A percentile compares a stretch with the other conserved stretches of the same genome.
Evolutionary conservation across 2,329 filamentous ascomycete genomes (phyloP).

Genomic region (Thelonectria blattea): DNA sequence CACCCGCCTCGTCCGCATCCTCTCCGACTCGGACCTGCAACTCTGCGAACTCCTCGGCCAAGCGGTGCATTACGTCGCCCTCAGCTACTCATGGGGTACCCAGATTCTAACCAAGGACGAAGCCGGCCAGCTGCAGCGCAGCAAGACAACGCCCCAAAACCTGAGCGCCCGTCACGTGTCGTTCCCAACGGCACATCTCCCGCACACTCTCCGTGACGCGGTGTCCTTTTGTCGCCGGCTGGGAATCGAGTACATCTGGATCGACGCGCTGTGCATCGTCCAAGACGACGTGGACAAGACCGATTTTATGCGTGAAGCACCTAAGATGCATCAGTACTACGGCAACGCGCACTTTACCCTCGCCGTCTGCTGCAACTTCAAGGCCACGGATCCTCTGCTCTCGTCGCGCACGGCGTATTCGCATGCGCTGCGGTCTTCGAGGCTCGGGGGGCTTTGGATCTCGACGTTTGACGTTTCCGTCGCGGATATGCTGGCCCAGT

Average conservation of each 20-base stretch:
- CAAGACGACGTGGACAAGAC: not conserved
- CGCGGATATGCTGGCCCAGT: not conserved
- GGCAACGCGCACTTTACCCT: slow-evolving; percentile 12
- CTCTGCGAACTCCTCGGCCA: not conserved
- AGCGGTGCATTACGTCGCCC: not conserved
- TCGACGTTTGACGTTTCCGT: not conserved
- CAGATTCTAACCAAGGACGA: not conserved
- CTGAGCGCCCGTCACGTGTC: not conserved
- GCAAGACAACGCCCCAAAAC: slow-evolving; percentile 4
- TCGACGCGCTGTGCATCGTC: slow-evolving; percentile 7
- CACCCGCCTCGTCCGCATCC: slow-evolving; percentile 6
- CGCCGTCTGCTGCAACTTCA: slow-evolving; percentile 8
- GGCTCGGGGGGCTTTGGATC: slow-evolving; percentile 8
- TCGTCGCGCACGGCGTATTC: not conserved
- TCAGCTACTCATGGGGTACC: slow-evolving; percentile 13
- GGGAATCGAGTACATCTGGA: slow-evolving; percentile 1
- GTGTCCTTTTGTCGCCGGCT: not conserved
- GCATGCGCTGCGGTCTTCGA: not conserved
- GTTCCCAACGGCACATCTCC: not conserved
- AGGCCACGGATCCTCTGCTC: slow-evolving; percentile 7
- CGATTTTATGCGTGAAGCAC: slow-evolving; percentile 11
- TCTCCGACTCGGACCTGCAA: slow-evolving; percentile 3
- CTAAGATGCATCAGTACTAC: slow-evolving; percentile 12
- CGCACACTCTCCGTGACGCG: not conserved
- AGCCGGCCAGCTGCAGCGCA: not conserved